phyloP scores from a whole-genome alignment of 1,284 basidiomycete species.

The Cutaneotrichosporon sp. region DNA sequence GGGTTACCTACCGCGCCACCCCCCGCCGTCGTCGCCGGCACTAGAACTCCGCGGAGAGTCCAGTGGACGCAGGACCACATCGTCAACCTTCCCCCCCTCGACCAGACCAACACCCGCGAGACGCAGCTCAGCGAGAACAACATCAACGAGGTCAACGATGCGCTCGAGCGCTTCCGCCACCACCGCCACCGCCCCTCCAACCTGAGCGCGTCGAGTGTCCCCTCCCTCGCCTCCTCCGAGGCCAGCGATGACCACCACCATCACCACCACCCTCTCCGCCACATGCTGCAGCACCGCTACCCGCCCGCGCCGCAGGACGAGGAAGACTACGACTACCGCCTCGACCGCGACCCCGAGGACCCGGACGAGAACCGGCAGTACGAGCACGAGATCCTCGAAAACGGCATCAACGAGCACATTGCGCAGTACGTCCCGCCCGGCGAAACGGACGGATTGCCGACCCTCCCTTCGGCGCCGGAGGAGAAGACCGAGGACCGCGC shows the following conservation, averaged over 20 bases:
- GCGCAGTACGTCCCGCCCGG: slow-evolving; percentile 29
- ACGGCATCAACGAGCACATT: slow-evolving; percentile 37
- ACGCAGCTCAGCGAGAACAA: slow-evolving; percentile 35
- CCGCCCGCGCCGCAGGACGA: neutral
- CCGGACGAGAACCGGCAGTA: slow-evolving; percentile 9
- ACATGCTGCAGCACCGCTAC: neutral
- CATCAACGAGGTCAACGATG: slow-evolving; percentile 40
- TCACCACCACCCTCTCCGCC: neutral
- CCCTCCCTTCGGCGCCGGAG: slow-evolving; percentile 31
- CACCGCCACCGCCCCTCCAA: slow-evolving; percentile 16
- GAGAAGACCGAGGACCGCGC: slow-evolving; percentile 30
- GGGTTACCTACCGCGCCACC: neutral
- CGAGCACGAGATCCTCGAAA: slow-evolving; percentile 30
- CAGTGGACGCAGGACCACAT: slow-evolving; percentile 50
- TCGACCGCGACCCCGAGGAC: slow-evolving; percentile 41
- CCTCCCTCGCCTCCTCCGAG: slow-evolving; percentile 17
- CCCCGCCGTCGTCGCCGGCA: slow-evolving; percentile 15
- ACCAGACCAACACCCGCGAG: slow-evolving; percentile 18
- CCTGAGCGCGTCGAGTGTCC: slow-evolving; percentile 31
- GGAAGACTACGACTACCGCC: slow-evolving; percentile 53
- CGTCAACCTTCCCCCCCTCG: slow-evolving; percentile 44
- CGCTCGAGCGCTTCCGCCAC: slow-evolving; percentile 40
- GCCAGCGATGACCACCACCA: neutral
- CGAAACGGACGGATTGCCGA: slow-evolving; percentile 56
- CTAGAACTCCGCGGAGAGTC: slow-evolving; percentile 47